Percentiles rank a stretch among this genome's conserved stretches.
Evolutionary conservation across 179 eudicot species (phyloP).

Genomic region (Beta corolliflora): DNA sequence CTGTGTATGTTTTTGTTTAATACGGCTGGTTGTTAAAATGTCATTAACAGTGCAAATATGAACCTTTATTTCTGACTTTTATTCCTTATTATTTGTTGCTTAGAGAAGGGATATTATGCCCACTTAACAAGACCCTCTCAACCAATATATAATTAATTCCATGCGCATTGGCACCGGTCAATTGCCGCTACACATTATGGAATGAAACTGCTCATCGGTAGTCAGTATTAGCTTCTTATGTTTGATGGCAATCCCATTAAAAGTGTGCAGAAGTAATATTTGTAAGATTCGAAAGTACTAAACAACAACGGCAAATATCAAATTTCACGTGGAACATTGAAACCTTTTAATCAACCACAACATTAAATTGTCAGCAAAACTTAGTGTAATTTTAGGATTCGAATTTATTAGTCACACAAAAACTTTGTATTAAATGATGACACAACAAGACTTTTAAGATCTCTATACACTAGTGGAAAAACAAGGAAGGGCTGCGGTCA

Average conservation of each 20-base stretch:
- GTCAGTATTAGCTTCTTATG: not conserved
- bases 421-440: too few species aligned
- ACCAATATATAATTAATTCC: not conserved
- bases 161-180: not conserved
- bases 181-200: not conserved
- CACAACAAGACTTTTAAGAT: too few species aligned
- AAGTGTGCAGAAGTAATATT: not conserved
- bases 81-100: not conserved
- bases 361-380: too few species aligned
- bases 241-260: not conserved
- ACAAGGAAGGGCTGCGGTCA: too few species aligned
- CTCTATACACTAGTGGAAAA: too few species aligned
- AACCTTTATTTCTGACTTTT: not conserved
- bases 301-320: not conserved
- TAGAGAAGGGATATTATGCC: not conserved
- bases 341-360: not conserved
- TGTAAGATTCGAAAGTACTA: not conserved
- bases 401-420: too few species aligned
- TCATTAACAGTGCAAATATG: not conserved
- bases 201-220: not conserved
- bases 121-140: not conserved
- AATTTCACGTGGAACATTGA: not conserved
- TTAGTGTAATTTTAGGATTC: too few species aligned
- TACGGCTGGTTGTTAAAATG: constrained; percentile 4
- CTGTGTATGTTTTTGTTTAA: not conserved